These are phyloP conservation scores for Dictyostelium citrinum DNA, from an alignment of 78 protist species.

Conservation along the genomic window DNA sequence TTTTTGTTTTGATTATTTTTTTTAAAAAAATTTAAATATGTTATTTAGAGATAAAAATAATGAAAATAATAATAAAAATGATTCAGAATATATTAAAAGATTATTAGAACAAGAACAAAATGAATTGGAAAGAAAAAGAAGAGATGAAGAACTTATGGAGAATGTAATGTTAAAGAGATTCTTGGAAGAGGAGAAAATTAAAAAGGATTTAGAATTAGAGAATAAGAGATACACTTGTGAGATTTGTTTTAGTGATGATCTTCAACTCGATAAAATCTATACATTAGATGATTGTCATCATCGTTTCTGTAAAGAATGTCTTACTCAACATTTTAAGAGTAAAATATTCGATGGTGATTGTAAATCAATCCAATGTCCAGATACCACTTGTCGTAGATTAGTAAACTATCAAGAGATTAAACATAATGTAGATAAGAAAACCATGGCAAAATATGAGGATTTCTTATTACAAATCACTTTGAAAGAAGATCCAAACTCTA, in stretches of 20 bases:
- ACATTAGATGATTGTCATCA: slow-evolving; percentile 67
- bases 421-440: not conserved
- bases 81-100: not conserved
- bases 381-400: not conserved
- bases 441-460: slow-evolving; percentile 17
- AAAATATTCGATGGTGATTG: slow-evolving; percentile 11
- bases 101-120: slow-evolving; percentile 15
- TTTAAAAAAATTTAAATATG: too few relatives aligned
- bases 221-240: slow-evolving; percentile 14
- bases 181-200: not conserved
- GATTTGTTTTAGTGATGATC: slow-evolving; percentile 39
- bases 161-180: not conserved
- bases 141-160: slow-evolving; percentile 11
- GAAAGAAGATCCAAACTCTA: slow-evolving; percentile 8
- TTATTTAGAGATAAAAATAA: not conserved
- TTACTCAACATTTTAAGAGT: not conserved
- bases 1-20: too few relatives aligned
- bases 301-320: slow-evolving; percentile 36
- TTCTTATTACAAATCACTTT: not conserved
- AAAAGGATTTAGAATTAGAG: slow-evolving; percentile 11
- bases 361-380: slow-evolving; percentile 16
- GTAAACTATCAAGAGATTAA: slow-evolving; percentile 36
- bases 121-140: not conserved
- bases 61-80: not conserved
- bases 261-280: not conserved